These are phyloP conservation scores for Clitopilus passeckerianus DNA, from an alignment of 768 basidiomycete species.

Conservation along the genomic window DNA sequence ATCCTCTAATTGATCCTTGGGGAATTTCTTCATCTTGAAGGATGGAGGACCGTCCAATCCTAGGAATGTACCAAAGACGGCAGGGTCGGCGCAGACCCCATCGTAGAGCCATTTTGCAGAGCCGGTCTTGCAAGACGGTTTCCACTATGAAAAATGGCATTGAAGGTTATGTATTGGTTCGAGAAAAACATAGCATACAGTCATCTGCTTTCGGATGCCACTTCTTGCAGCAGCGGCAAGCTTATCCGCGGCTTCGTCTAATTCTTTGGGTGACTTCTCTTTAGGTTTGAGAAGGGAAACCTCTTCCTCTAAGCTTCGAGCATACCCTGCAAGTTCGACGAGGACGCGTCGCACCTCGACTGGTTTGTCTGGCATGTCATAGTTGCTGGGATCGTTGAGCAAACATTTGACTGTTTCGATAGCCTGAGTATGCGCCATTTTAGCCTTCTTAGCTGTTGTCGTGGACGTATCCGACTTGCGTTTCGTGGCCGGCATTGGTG, in stretches of 20 bases:
- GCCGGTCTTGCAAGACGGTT: slow-evolving; percentile 41
- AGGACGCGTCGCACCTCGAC: slow-evolving; percentile 15
- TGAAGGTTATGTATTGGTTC: slow-evolving; percentile 1
- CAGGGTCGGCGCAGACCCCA: slow-evolving; percentile 42
- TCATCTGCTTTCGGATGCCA: slow-evolving; percentile 50
- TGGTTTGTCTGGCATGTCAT: slow-evolving; percentile 27
- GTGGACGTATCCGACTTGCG: slow-evolving; percentile 29
- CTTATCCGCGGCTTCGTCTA: slow-evolving; percentile 39
- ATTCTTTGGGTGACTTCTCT: slow-evolving; percentile 29
- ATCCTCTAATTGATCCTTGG: slow-evolving; percentile 25
- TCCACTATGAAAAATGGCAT: slow-evolving; percentile 32
- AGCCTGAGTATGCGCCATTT: slow-evolving; percentile 17
- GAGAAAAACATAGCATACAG: slow-evolving; percentile 17
- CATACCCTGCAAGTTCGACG: slow-evolving; percentile 21
- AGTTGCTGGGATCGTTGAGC: slow-evolving; percentile 29
- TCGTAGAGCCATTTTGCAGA: slow-evolving; percentile 47
- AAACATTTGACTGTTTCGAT: slow-evolving; percentile 24
- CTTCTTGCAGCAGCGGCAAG: slow-evolving; percentile 37
- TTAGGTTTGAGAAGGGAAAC: slow-evolving; percentile 18
- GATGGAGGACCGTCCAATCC: slow-evolving; percentile 37
- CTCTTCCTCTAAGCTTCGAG: slow-evolving; percentile 22
- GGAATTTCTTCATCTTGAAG: slow-evolving; percentile 46
- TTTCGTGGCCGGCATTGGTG: slow-evolving; percentile 23
- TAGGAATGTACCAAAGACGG: slow-evolving; percentile 41
- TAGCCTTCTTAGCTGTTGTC: slow-evolving; percentile 21